A percentile compares a stretch with the other conserved stretches of the same genome.
phyloP scores from a whole-genome alignment of 2,329 filamentous ascomycete species.

The Microcyclospora tardicrescens region DNA sequence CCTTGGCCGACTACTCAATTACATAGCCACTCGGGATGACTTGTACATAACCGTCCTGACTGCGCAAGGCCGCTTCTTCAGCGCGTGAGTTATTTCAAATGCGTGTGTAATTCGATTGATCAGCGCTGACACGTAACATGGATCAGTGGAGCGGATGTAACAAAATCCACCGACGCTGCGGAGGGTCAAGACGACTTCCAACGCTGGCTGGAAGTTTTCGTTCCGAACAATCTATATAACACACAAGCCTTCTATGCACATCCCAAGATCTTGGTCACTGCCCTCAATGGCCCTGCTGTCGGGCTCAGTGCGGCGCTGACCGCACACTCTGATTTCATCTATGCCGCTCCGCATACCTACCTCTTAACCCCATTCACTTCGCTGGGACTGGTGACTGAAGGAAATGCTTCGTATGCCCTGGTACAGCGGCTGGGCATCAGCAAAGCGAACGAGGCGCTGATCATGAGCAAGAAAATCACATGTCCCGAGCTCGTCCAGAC shows the following conservation, averaged over 20 bases:
- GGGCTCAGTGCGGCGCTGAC: slow-evolving; percentile 77
- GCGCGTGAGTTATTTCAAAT: slow-evolving; percentile 49
- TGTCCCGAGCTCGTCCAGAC: slow-evolving; percentile 59
- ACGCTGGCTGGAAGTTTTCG: slow-evolving; percentile 59
- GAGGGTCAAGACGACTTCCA: slow-evolving; percentile 30
- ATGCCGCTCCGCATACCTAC: slow-evolving; percentile 68
- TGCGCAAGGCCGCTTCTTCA: slow-evolving; percentile 71
- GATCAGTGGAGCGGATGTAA: slow-evolving; percentile 67
- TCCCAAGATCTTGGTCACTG: slow-evolving; percentile 82
- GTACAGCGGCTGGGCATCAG: slow-evolving; percentile 66
- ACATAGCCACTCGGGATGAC: slow-evolving; percentile 66
- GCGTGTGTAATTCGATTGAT: not conserved
- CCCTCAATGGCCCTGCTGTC: slow-evolving; percentile 82
- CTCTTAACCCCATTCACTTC: slow-evolving; percentile 85
- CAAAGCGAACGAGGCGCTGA: slow-evolving; percentile 81
- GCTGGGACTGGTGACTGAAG: slow-evolving; percentile 81
- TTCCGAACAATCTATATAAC: slow-evolving; percentile 75
- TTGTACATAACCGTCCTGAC: slow-evolving; percentile 76
- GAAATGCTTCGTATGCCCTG: slow-evolving; percentile 65
- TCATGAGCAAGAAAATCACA: slow-evolving; percentile 71
- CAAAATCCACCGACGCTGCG: slow-evolving; percentile 29
- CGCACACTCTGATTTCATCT: slow-evolving; percentile 83
- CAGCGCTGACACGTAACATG: not conserved
- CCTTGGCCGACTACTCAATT: slow-evolving; percentile 57
- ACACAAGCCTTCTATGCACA: slow-evolving; percentile 86